Percentiles rank a stretch among this genome's conserved stretches.
phyloP scores from a whole-genome alignment of 805 yeast genomes.

The Ogataea zsoltii region DNA sequence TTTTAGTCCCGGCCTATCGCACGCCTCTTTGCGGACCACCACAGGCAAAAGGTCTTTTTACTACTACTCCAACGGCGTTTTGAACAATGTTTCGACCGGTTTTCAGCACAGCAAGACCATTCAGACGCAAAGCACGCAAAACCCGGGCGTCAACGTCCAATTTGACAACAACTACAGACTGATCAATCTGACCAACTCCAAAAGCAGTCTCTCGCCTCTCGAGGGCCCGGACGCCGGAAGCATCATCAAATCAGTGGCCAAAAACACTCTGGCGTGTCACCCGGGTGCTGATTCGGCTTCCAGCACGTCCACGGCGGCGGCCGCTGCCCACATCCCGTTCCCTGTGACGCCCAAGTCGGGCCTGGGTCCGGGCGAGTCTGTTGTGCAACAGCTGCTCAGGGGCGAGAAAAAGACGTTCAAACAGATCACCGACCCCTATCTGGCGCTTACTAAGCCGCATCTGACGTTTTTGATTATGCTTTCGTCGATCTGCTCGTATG shows the following conservation, averaged over 20 bases:
- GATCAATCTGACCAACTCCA: conserved; percentile 8
- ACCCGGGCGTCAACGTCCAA: conserved; percentile 14
- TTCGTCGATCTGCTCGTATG: conserved; percentile 91
- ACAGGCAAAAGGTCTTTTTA: conserved; percentile 16
- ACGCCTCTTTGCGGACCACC: background rate
- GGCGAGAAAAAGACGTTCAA: conserved; percentile 34
- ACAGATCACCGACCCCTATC: conserved; percentile 56
- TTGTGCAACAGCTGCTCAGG: conserved; percentile 24
- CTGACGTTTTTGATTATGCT: conserved; percentile 84
- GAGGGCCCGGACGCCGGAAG: conserved; percentile 11
- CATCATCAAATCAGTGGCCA: conserved; percentile 42
- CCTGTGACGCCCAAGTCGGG: conserved; percentile 46
- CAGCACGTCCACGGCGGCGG: background rate
- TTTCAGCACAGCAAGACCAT: conserved; percentile 3
- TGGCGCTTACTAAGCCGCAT: conserved; percentile 88
- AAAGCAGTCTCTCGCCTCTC: conserved; percentile 7
- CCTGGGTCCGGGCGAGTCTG: conserved; percentile 15
- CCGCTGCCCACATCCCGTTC: conserved; percentile 48
- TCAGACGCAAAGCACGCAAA: background rate
- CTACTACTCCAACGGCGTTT: conserved; percentile 26
- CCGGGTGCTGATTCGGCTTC: conserved; percentile 20
- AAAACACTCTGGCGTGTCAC: conserved; percentile 46
- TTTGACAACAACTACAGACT: conserved; percentile 31
- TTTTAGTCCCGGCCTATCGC: no score
- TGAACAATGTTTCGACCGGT: conserved; percentile 12